Conservation (phyloP, 1,284 basidiomycete species). For the Ustilago vetiveriae region DNA sequence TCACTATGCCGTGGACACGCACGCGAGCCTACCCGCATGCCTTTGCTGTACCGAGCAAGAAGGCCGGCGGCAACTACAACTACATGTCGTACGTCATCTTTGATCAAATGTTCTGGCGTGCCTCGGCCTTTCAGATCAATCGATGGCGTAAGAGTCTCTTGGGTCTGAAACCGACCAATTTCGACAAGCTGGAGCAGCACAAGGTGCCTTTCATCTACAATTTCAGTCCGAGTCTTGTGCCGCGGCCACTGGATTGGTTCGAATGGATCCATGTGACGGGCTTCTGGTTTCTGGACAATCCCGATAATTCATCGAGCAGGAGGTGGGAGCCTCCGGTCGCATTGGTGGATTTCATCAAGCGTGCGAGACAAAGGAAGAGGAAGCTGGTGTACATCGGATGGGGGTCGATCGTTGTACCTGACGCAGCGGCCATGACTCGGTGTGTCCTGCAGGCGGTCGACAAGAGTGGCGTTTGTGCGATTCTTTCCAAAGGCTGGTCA, state of each 20-base stretch:
- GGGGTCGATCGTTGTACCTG: conserved; percentile 96
- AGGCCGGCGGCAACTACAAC: conserved; percentile 92
- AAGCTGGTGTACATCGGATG: conserved; percentile 98
- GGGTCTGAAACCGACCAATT: conserved; percentile 80
- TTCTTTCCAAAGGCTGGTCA: conserved; percentile 97
- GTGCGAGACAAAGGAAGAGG: conserved; percentile 77
- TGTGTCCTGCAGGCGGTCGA: conserved; percentile 88
- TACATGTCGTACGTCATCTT: conserved; percentile 97
- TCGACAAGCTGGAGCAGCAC: conserved; percentile 93
- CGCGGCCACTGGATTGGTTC: conserved; percentile 83
- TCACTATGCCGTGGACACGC: conserved; percentile 81
- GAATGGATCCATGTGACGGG: conserved; percentile 96
- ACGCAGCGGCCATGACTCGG: conserved; percentile 88
- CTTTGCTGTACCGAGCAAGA: conserved; percentile 90
- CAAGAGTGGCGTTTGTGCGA: conserved; percentile 82
- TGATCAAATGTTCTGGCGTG: conserved; percentile 97
- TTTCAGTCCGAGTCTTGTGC: conserved; percentile 82
- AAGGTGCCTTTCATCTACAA: conserved; percentile 98
- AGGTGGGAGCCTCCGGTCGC: conserved; percentile 84
- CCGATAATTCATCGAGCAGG: conserved; percentile 80
- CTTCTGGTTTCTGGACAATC: conserved; percentile 71
- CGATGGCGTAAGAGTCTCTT: conserved; percentile 85
- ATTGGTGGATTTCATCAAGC: conserved; percentile 82
- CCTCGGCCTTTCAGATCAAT: conserved; percentile 86
- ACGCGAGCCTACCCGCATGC: conserved; percentile 94